Base-by-base conservation (phyloP, 2,329 filamentous ascomycete species). In the Stachybotrys echinatus region DNA sequence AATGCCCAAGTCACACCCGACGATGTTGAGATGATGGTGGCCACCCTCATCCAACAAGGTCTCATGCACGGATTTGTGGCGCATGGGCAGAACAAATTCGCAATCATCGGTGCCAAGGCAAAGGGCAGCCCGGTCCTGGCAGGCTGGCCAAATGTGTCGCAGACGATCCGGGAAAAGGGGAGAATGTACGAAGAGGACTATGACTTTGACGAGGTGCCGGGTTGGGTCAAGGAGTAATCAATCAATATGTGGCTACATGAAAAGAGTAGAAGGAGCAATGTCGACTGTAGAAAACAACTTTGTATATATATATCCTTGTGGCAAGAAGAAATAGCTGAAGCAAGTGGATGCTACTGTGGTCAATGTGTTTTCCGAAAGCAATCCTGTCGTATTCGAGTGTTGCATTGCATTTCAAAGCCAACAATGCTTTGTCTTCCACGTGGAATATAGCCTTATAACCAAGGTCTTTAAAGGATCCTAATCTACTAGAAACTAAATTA, bases 11-110 rank as follows among this genome's bases (percentile, higher is more conserved):
- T 84, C 31, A 76, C 81, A 38, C 68, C 80, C 34, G 71, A 80
- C 14, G 85, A 89, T 57, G 75, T 95, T n/a, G 90, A 96, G 68
- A 83, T 83, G 42, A 83, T 89, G 45, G 77, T 95, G 12, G 82
- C 88, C 0, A 85, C 85, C 12, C 77, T 96, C 12, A 80, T 95
- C 19, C 83, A 87, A 46, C 89, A 95, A 66, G 89, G 88, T 1
- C 73, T 96, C 21, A 75, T 96, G 63, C 84, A 86, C 57, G 92
- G 92, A 2, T 96, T 92, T 61, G 79, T 96, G 23, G 88, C 88
- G 17, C 89, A 95, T 60, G 80, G 80, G 22, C 83, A 85, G 61
- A 79, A 80, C 42, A 84, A 88, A 45, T 91, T 96, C 61, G 91
- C 90, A 12, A 88, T 96, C 42, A 83, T 87, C 48, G 91, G 92